phyloP scores from a whole-genome alignment of 805 yeast genomes.

The Vanderwaltozyma tropicalis region DNA sequence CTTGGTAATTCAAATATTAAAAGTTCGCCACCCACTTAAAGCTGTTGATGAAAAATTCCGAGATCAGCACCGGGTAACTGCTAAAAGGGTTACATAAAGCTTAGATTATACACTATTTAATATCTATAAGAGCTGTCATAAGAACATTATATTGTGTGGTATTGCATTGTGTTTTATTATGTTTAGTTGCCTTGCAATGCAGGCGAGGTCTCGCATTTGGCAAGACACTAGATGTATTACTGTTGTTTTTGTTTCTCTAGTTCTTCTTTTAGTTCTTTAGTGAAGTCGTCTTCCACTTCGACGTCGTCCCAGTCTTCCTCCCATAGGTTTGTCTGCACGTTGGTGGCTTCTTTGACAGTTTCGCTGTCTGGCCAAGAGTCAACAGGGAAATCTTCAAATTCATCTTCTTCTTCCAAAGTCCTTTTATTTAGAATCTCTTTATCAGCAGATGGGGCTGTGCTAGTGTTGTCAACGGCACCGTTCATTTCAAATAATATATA shows the following conservation, averaged over 20 bases:
- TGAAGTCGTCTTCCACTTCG: conserved; percentile 84
- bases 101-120: too few relatives aligned
- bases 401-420: conserved; percentile 89
- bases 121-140: too few relatives aligned
- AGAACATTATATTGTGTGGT: too few relatives aligned
- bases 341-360: conserved; percentile 35
- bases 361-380: conserved; percentile 71
- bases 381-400: conserved; percentile 92
- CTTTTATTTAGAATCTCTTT: conserved; percentile 7
- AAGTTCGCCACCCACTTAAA: too few relatives aligned
- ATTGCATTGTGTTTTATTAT: too few relatives aligned
- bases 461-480: not conserved
- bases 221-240: too few relatives aligned
- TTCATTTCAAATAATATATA: not conserved
- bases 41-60: too few relatives aligned
- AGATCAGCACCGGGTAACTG: too few relatives aligned
- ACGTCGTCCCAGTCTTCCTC: conserved; percentile 98
- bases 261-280: conserved; percentile 54
- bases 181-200: not conserved
- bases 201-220: too few relatives aligned
- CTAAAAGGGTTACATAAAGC: too few relatives aligned
- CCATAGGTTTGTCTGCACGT: conserved; percentile 61
- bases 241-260: conserved; percentile 19
- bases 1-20: too few relatives aligned
- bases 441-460: not conserved